Evolutionary conservation across 163 green algal genomes (phyloP).

Genomic region (Botryococcus braunii): DNA sequence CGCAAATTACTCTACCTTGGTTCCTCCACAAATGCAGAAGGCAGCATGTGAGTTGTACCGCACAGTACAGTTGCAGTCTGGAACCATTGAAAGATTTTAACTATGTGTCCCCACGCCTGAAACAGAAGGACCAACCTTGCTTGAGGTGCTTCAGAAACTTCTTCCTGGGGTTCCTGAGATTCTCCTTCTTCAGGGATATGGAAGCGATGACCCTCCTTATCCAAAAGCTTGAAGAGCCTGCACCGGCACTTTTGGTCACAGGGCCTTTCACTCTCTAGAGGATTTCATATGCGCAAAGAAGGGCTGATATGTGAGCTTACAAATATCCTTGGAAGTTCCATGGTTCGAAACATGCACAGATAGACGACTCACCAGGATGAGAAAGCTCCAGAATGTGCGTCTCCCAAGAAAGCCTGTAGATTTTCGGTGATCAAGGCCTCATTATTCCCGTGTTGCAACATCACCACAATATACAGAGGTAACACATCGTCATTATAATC

Average conservation of each 20-base stretch:
- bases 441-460: constrained; percentile 22
- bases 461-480: constrained; percentile 29
- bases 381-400: not conserved
- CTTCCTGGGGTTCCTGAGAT: not conserved
- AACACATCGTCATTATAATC: constrained; percentile 24
- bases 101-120: not conserved
- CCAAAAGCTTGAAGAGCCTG: constrained; percentile 3
- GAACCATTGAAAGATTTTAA: not conserved
- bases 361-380: not conserved
- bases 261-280: not conserved
- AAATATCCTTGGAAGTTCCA: not conserved
- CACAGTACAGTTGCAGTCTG: not conserved
- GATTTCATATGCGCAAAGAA: not conserved
- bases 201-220: not conserved
- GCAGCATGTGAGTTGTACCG: not conserved
- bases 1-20: not conserved
- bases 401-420: constrained; percentile 9
- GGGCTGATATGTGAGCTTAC: too few relatives aligned
- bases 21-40: not conserved
- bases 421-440: constrained; percentile 20
- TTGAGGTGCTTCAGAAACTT: not conserved
- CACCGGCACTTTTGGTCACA: not conserved
- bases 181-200: not conserved
- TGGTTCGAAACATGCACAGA: not conserved
- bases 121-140: not conserved